Conservation (phyloP, 2,329 filamentous ascomycete species). For the Chalaropsis thielavioides region DNA sequence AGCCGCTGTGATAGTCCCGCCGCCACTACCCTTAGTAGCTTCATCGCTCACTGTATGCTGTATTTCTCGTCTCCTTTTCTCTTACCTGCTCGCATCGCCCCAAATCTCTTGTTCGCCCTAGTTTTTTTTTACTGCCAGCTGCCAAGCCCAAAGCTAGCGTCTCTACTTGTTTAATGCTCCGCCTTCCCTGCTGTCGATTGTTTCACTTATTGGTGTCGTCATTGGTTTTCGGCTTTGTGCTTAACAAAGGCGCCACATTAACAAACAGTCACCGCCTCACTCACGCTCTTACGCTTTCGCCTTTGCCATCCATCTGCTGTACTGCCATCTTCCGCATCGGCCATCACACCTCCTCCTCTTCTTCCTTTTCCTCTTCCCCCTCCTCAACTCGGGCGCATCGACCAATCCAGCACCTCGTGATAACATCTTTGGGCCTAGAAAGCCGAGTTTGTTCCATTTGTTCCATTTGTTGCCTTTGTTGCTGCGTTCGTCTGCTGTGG, state of each 20-base stretch:
- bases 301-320: background rate
- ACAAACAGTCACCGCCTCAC: background rate
- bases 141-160: background rate
- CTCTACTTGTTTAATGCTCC: background rate
- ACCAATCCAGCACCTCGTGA: background rate
- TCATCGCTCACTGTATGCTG: background rate
- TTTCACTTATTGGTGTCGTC: background rate
- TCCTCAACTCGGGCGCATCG: background rate
- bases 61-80: background rate
- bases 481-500: background rate
- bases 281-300: background rate
- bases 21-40: background rate
- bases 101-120: background rate
- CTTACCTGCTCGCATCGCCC: background rate
- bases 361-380: background rate
- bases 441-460: background rate
- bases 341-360: background rate
- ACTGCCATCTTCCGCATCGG: background rate
- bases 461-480: background rate
- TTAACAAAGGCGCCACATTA: background rate
- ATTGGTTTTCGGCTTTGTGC: slow-evolving; percentile 1
- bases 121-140: background rate
- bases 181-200: background rate
- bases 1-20: background rate
- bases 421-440: background rate